phyloP scores from a whole-genome alignment of 768 basidiomycete genomes.

The Tremella fuciformis region DNA sequence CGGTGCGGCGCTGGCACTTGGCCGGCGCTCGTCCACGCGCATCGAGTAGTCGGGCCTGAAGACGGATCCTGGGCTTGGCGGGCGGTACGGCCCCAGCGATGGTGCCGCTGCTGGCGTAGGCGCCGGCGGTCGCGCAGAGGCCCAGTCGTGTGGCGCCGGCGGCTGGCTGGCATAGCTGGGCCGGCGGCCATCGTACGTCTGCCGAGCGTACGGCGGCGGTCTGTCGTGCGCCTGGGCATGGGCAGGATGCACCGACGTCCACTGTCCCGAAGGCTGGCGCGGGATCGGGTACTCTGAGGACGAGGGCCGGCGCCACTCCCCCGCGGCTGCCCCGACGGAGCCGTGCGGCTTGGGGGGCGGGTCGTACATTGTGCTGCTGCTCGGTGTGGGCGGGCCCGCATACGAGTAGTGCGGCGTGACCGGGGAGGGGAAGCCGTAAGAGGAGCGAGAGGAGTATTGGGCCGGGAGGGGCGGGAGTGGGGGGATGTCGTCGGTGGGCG shows the following conservation, averaged over 20 bases:
- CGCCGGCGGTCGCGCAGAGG: constrained; percentile 1
- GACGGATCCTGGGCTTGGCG: not conserved
- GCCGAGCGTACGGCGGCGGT: not conserved
- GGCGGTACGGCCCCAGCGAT: not conserved
- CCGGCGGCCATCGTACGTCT: not conserved
- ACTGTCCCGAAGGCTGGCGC: no score
- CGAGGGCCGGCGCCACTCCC: no score
- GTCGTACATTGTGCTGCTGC: no score
- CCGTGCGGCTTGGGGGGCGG: no score
- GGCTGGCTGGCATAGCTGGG: not conserved
- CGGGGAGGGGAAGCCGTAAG: constrained; percentile 23
- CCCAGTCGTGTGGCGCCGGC: not conserved
- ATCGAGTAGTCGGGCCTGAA: constrained; percentile 5
- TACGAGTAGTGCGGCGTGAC: not conserved
- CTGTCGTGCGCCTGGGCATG: no score
- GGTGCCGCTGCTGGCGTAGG: not conserved
- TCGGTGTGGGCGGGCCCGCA: no score
- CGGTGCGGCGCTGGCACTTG: no score
- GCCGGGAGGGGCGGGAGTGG: not conserved
- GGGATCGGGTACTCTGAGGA: no score
- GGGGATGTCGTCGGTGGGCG: constrained; percentile 24
- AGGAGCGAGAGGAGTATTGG: constrained; percentile 8
- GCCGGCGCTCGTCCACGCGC: constrained; percentile 5
- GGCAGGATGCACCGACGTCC: no score
- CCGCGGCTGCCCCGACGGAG: no score